Evolutionary conservation across 768 basidiomycete genomes (phyloP).

Genomic region (Cubamyces lactineus): DNA sequence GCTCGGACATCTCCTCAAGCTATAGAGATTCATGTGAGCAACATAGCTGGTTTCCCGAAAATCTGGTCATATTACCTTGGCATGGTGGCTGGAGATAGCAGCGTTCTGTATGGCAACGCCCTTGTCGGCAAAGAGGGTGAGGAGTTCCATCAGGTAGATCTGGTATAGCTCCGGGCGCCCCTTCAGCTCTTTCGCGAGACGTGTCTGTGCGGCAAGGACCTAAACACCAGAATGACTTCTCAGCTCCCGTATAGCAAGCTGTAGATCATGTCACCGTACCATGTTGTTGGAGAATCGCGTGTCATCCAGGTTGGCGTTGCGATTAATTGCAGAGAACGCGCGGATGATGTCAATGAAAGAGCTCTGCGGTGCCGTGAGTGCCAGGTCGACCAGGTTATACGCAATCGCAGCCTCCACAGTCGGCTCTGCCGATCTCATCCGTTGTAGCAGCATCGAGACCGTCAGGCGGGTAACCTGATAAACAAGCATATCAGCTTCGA

Average conservation of each 20-base stretch:
- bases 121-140: slow-evolving; percentile 88
- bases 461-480: slow-evolving; percentile 80
- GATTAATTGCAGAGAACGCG: slow-evolving; percentile 83
- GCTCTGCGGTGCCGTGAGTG: slow-evolving; percentile 72
- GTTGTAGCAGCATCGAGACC: slow-evolving; percentile 90
- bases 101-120: slow-evolving; percentile 88
- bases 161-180: slow-evolving; percentile 78
- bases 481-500: not conserved
- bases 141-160: slow-evolving; percentile 79
- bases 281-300: slow-evolving; percentile 89
- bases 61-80: slow-evolving; percentile 54
- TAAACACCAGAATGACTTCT: slow-evolving; percentile 35
- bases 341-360: slow-evolving; percentile 84
- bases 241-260: not conserved
- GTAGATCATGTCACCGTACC: slow-evolving; percentile 43
- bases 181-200: slow-evolving; percentile 78
- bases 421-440: slow-evolving; percentile 82
- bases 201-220: slow-evolving; percentile 90
- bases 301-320: slow-evolving; percentile 87
- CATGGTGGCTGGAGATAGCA: slow-evolving; percentile 63
- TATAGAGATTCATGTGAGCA: slow-evolving; percentile 34
- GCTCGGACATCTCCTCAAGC: slow-evolving; percentile 84
- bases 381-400: slow-evolving; percentile 89
- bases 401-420: slow-evolving; percentile 91
- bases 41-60: slow-evolving; percentile 7